phyloP scores from a whole-genome alignment of 2,329 filamentous ascomycete species.

The Amylocarpus encephaloides region DNA sequence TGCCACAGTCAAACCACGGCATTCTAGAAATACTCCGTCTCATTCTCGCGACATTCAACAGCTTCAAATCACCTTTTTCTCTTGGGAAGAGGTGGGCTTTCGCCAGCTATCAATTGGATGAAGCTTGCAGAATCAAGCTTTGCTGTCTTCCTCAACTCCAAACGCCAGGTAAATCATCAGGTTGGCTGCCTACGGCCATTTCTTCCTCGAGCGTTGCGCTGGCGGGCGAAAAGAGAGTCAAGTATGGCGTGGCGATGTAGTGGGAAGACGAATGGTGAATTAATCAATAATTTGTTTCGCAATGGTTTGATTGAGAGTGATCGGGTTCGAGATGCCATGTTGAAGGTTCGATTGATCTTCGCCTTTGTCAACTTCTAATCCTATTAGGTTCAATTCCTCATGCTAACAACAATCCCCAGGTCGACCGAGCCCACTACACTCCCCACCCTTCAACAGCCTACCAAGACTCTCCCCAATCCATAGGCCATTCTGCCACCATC shows the following conservation, averaged over 20 bases:
- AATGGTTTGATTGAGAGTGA: slow-evolving; percentile 67
- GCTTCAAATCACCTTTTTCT: too few species aligned
- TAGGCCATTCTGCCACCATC: slow-evolving; percentile 63
- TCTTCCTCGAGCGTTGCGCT: background rate
- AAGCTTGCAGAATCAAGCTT: too few species aligned
- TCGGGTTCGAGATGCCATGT: slow-evolving; percentile 72
- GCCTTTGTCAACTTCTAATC: background rate
- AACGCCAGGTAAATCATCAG: background rate
- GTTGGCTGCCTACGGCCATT: background rate
- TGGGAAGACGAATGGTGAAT: slow-evolving; percentile 63
- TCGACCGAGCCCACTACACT: slow-evolving; percentile 83
- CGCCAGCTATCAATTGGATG: too few species aligned
- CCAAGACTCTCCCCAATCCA: slow-evolving; percentile 61
- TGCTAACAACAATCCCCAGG: slow-evolving; percentile 40
- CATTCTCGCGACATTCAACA: too few species aligned
- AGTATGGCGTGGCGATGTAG: slow-evolving; percentile 89
- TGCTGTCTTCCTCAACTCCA: too few species aligned
- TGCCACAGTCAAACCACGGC: too few species aligned
- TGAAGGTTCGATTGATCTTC: slow-evolving; percentile 46
- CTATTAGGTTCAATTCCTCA: too few species aligned
- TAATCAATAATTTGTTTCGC: slow-evolving; percentile 71
- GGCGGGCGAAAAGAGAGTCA: slow-evolving; percentile 39
- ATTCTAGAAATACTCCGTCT: too few species aligned
- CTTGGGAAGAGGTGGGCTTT: too few species aligned
- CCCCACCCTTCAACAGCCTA: slow-evolving; percentile 65